Base-by-base conservation (phyloP, 2,329 filamentous ascomycete genomes). In the Pseudogymnoascus sp. region DNA sequence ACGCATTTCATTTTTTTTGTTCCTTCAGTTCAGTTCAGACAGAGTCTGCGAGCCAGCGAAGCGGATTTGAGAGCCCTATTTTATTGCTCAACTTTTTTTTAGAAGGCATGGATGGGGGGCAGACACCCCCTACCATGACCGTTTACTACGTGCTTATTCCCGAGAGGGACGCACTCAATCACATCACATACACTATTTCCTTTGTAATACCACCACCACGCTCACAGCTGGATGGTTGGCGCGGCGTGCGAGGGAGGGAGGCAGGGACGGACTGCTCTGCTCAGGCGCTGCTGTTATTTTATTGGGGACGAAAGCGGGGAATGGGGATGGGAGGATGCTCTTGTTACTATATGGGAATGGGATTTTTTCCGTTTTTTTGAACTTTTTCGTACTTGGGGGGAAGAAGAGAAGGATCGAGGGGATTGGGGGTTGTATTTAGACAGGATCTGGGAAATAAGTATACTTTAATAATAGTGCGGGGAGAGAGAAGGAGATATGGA, bases 291-390 rank as follows among this genome's bases (percentile, higher is more conserved):
- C 42, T 47, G 42, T 47, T 47, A 47, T 47, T 47, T 47, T 47
- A 47, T 47, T 21, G 21, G 42, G 42, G 26, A 19, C 19, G 5
- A 29, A 7, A 6, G 8, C 10, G 29, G 29, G 4, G 31, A 10
- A 3, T 10, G 31, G 31, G 31, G 31, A 10, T 2, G 31, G 6
- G 4, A 19, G 42, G 16, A 24, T 11, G 21, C 42, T 26, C 42
- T 47, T 47, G 42, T 47, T 47, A 47, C 42, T 47, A 47, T 47
- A 47, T 47, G 42, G 42, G 42, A 47, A 47, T 47, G 42, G 42
- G 42, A 21, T 29, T 3, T 6, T 29, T 47, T 47, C 26, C n/a
- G 10, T 11, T 6, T 19, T n/a, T 26, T 47, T 47, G n/a, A 14
- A 5, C 4, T 47, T 44, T 5, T 47, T 47, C 14, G 21, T 1